phyloP scores from a whole-genome alignment of 2,329 filamentous ascomycete genomes.

The Coniochaeta pulveracea region DNA sequence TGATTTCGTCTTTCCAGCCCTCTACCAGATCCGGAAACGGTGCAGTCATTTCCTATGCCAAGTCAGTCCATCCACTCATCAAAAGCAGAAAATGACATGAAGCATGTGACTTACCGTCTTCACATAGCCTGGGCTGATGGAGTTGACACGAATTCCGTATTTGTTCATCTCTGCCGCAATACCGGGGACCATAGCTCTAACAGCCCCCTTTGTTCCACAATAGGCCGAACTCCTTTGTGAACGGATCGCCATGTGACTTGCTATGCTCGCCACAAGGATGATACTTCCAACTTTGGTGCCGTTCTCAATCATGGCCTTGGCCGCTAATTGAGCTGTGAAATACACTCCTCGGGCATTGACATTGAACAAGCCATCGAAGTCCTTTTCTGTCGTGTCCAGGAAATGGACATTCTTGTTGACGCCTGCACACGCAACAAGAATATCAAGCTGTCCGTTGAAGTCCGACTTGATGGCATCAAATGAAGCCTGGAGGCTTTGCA shows the following conservation, averaged over 20 bases:
- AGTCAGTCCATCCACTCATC: not conserved
- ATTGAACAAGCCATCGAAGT: slow-evolving; percentile 25
- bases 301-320: slow-evolving; percentile 37
- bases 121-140: slow-evolving; percentile 28
- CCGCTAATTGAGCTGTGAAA: slow-evolving; percentile 34
- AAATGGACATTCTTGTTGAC: slow-evolving; percentile 31
- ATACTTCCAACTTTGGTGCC: slow-evolving; percentile 38
- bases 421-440: slow-evolving; percentile 31
- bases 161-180: slow-evolving; percentile 31
- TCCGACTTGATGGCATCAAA: slow-evolving; percentile 20
- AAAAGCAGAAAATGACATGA: not conserved
- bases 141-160: slow-evolving; percentile 28
- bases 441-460: slow-evolving; percentile 24
- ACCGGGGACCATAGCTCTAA: slow-evolving; percentile 31
- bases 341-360: slow-evolving; percentile 33
- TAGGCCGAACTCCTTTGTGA: slow-evolving; percentile 32
- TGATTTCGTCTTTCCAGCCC: slow-evolving; percentile 35
- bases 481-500: slow-evolving; percentile 15
- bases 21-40: slow-evolving; percentile 33
- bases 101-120: slow-evolving; percentile 10
- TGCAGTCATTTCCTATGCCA: slow-evolving; percentile 17
- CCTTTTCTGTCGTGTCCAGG: slow-evolving; percentile 28
- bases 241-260: slow-evolving; percentile 36
- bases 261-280: slow-evolving; percentile 41
- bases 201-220: slow-evolving; percentile 34